These are phyloP conservation scores for Naganishia albida DNA, from an alignment of 1,284 basidiomycete species.

Conservation along the genomic window DNA sequence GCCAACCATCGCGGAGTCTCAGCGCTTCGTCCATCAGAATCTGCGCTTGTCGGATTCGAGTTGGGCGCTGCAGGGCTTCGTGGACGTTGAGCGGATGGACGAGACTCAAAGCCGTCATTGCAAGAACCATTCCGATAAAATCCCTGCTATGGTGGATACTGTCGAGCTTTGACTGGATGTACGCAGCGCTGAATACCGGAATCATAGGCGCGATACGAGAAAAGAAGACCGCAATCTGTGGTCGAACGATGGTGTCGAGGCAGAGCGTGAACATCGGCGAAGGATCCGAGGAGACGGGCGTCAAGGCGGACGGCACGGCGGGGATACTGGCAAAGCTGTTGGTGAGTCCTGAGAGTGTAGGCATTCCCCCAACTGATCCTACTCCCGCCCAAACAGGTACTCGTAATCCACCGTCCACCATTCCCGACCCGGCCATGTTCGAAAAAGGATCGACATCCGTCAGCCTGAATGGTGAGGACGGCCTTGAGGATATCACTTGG, in stretches of 20 bases:
- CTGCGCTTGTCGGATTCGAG: constrained; percentile 36
- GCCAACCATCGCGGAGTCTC: constrained; percentile 37
- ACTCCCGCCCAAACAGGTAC: too few relatives aligned
- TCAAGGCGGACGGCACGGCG: too few relatives aligned
- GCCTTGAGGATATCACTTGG: too few relatives aligned
- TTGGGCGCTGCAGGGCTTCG: constrained; percentile 32
- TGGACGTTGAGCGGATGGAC: constrained; percentile 40
- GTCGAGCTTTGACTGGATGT: constrained; percentile 35
- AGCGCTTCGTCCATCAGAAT: constrained; percentile 41
- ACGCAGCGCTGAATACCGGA: constrained; percentile 37
- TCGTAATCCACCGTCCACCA: too few relatives aligned
- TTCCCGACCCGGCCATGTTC: too few relatives aligned
- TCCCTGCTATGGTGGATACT: not conserved
- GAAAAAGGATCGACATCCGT: too few relatives aligned
- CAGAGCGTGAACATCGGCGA: constrained; percentile 39
- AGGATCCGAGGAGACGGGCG: too few relatives aligned
- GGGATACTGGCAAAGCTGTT: too few relatives aligned
- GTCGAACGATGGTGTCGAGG: constrained; percentile 39
- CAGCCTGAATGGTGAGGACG: too few relatives aligned
- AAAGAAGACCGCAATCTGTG: constrained; percentile 41
- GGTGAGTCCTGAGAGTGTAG: too few relatives aligned
- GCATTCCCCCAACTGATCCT: too few relatives aligned
- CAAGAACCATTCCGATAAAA: constrained; percentile 39
- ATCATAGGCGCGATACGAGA: constrained; percentile 42
- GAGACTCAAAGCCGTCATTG: constrained; percentile 38